These are phyloP conservation scores for Gentiana macrophylla DNA, from an alignment of 257 asterid species.

Conservation along the genomic window DNA sequence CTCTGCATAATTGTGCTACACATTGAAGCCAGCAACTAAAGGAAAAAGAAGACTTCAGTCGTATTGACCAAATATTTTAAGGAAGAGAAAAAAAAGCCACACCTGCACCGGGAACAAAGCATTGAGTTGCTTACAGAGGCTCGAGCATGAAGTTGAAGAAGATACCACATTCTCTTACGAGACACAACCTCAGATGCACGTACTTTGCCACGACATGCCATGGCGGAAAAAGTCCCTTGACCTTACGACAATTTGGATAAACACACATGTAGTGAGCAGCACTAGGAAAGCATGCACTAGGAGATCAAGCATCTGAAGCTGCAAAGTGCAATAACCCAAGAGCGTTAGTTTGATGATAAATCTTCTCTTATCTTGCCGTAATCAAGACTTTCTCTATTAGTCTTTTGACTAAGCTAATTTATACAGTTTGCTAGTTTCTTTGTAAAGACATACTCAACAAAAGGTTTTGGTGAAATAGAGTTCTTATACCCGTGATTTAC, in stretches of 20 bases:
- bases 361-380: too few species aligned
- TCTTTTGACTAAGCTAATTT: too few species aligned
- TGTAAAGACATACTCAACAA: too few species aligned
- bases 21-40: not conserved
- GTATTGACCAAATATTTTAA: not conserved
- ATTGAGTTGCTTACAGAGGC: conserved; percentile 88
- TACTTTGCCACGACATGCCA: conserved; percentile 60
- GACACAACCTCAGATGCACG: conserved; percentile 92
- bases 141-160: conserved; percentile 95
- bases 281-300: conserved; percentile 94
- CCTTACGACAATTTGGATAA: conserved; percentile 90
- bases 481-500: too few species aligned
- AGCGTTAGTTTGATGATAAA: conserved; percentile 7
- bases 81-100: conserved; percentile 10
- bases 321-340: conserved; percentile 26
- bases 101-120: conserved; percentile 99
- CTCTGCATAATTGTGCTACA: conserved; percentile 35
- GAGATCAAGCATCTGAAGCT: conserved; percentile 97
- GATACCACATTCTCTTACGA: conserved; percentile 98
- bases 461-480: too few species aligned
- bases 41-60: not conserved
- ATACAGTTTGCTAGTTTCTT: too few species aligned
- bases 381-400: not conserved
- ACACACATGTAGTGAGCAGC: conserved; percentile 67
- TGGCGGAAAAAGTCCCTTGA: conserved; percentile 98